Evolutionary conservation across 805 yeast species (phyloP).

Genomic region (Candida endomychidarum): DNA sequence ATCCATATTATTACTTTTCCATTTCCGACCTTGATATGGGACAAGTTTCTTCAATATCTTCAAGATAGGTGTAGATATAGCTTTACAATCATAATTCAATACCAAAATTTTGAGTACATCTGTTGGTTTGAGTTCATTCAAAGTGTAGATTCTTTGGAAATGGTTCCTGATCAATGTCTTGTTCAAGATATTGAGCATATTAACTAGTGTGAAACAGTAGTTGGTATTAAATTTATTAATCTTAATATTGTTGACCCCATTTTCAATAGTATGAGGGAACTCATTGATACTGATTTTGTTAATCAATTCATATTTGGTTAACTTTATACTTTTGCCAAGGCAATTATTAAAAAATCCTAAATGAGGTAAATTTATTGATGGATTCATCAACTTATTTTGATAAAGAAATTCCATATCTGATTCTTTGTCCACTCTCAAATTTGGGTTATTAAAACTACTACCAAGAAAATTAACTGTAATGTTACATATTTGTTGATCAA

Average conservation of each 20-base stretch:
- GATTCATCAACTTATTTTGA: constrained; percentile 43
- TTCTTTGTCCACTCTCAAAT: constrained; percentile 26
- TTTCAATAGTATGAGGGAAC: constrained; percentile 27
- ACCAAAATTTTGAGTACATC: constrained; percentile 58
- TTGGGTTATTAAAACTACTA: constrained; percentile 35
- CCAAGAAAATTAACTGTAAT: constrained; percentile 32
- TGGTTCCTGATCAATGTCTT: constrained; percentile 58
- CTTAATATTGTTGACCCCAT: constrained; percentile 22
- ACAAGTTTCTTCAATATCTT: constrained; percentile 74
- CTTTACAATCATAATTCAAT: constrained; percentile 56
- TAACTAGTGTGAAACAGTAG: constrained; percentile 49
- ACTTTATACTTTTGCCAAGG: constrained; percentile 14
- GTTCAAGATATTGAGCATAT: constrained; percentile 55
- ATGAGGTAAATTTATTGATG: constrained; percentile 29
- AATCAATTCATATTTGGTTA: constrained; percentile 24
- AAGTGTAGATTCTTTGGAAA: constrained; percentile 67
- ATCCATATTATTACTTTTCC: constrained; percentile 94
- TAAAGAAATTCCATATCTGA: constrained; percentile 35
- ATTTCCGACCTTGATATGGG: constrained; percentile 90
- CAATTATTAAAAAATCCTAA: constrained; percentile 42
- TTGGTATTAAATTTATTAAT: constrained; percentile 35
- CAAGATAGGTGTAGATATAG: constrained; percentile 67
- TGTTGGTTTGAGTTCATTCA: constrained; percentile 64
- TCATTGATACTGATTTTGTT: constrained; percentile 29
- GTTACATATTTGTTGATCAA: constrained; percentile 63